Evolutionary conservation across 1,284 basidiomycete species (phyloP), one percentile per base, ranked within the genome.

Genomic region (Leucoagaricus sp.): DNA sequence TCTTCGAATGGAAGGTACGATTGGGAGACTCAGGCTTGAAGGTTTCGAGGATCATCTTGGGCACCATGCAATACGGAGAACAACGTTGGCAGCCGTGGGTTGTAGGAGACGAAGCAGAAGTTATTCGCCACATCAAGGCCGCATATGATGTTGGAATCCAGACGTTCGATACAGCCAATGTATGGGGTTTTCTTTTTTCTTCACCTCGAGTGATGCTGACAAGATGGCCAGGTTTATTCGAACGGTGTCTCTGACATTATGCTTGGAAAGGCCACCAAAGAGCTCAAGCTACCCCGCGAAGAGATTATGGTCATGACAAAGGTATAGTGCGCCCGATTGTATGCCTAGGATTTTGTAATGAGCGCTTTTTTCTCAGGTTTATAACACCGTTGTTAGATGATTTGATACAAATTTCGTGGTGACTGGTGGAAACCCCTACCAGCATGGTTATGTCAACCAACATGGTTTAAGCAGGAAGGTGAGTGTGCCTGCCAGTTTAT

Each of bases 271-370:
- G 92, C 89, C 1, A 87, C 95, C 72, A 89, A 87, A 64, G 65
- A 87, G 61, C 77, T 84, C 59, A 71, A 86, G 26, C 76, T 94
- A 13, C 88, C 88, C 15, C 82, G 92, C 7, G 85, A 87, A 21
- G 85, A 88, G 63, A 83, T 93, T 23, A 89, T 93, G 15, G 81
- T 93, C 29, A 77, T 93, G 75, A 91, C 89, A 33, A 93, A 93
- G 75, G 85, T 84, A 34, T 31, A 63, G 23, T 55, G 29, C 29
- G 10, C 19, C 23, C 13, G 12, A 12, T 46, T n/a, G 8, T n/a
- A n/a, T n/a, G n/a, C n/a, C n/a, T n/a, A n/a, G n/a, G n/a, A n/a
- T n/a, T n/a, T n/a, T n/a, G n/a, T n/a, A n/a, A n/a, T n/a, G n/a
- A n/a, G n/a, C n/a, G n/a, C n/a, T n/a, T n/a, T n/a, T n/a, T n/a